phyloP scores from a whole-genome alignment of 2,329 filamentous ascomycete species.

The Microdochium nivale region DNA sequence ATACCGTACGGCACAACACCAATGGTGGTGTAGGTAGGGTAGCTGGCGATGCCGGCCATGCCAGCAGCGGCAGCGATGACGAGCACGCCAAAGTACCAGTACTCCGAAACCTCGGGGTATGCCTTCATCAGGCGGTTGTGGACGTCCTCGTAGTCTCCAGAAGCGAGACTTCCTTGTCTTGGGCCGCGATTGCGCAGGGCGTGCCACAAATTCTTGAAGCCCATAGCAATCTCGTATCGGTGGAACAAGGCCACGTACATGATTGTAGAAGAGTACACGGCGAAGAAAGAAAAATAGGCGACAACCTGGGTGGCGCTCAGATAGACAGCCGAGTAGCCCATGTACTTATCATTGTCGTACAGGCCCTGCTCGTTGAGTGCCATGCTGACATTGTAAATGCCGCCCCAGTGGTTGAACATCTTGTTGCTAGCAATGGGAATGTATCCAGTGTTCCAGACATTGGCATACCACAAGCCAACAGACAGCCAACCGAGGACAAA shows the following conservation, averaged over 20 bases:
- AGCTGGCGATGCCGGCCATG: slow-evolving; percentile 36
- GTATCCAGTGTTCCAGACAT: slow-evolving; percentile 48
- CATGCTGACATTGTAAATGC: slow-evolving; percentile 34
- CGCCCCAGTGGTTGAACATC: slow-evolving; percentile 39
- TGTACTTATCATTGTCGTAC: slow-evolving; percentile 37
- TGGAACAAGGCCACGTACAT: slow-evolving; percentile 44
- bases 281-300: slow-evolving; percentile 48
- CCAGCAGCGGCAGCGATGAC: slow-evolving; percentile 34
- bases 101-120: slow-evolving; percentile 37
- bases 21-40: slow-evolving; percentile 40
- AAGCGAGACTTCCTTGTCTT: neutral
- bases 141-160: slow-evolving; percentile 11
- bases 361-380: slow-evolving; percentile 24
- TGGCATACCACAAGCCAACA: slow-evolving; percentile 48
- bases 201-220: slow-evolving; percentile 36
- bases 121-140: slow-evolving; percentile 16
- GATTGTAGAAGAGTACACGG: slow-evolving; percentile 44
- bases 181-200: slow-evolving; percentile 21
- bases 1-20: slow-evolving; percentile 44
- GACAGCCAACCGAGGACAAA: slow-evolving; percentile 46
- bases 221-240: slow-evolving; percentile 38
- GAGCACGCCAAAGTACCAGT: slow-evolving; percentile 41
- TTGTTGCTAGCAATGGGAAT: slow-evolving; percentile 38
- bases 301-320: slow-evolving; percentile 39
- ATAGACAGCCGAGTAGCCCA: slow-evolving; percentile 42